Evolutionary conservation across 805 yeast genomes (phyloP), one percentile per base, ranked within the genome.

Genomic region (Kodamaea kakaduensis): DNA sequence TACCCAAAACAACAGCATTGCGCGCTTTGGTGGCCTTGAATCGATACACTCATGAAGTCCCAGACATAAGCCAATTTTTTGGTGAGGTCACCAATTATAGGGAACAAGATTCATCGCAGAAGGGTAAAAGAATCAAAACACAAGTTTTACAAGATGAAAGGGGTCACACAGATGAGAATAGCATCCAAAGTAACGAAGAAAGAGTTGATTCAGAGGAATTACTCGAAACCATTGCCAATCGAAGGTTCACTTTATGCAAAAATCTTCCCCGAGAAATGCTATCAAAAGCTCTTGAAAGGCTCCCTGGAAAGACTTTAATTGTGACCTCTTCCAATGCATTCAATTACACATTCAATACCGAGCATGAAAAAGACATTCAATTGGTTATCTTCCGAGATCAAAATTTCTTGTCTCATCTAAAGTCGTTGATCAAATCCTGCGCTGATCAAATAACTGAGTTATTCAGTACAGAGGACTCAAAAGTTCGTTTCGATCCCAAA

Each of bases 381-480:
- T 38, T 34, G 9, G 31, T 41, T 17, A 36, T 35, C 14, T 38
- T 27, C 19, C 37, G 40, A 12, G 25, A 35, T 12, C 17, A 17
- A 2, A 41, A 22, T 3, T 41, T 31, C 20, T 21, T 40, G 22
- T 26, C 28, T 6, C 18, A 16, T 8, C 5, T 41, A 8, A 17
- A 26, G 12, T 9, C 17, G 3, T 17, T 18, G 9, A 17, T 43
- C 14, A 14, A 22, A 4, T 15, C 13, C 3, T 23, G 29, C 4
- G 21, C 29, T 12, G 47, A 54, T 5, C 56, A 48, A 14, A 55
- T 57, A 10, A 58, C 52, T 25, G 59, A 56, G 34, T 46, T 61
- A 38, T 61, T 61, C 36, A 63, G 61, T 3, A 49, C 46, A 7
- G 54, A 47, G 13, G 54, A 44, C n/a, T 8, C 29, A 5, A 56